Evolutionary conservation across 2,329 filamentous ascomycete species (phyloP).

Genomic region (Dissoconium aciculare): DNA sequence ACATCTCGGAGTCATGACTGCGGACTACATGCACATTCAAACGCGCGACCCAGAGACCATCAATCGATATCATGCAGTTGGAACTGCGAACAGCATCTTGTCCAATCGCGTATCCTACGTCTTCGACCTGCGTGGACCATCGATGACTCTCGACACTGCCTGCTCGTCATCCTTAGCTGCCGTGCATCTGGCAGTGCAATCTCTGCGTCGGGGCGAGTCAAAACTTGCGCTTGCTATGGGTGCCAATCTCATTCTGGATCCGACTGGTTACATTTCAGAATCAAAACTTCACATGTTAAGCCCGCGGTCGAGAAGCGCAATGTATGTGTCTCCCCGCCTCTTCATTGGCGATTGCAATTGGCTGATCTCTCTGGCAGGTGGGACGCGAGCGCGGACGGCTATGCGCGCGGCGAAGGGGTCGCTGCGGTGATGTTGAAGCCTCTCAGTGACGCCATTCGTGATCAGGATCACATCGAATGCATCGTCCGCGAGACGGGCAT

Average conservation of each 20-base stretch:
- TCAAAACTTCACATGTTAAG: constrained; percentile 12
- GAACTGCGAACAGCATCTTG: constrained; percentile 11
- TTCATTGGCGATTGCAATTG: no score
- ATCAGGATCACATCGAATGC: constrained; percentile 32
- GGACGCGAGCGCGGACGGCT: constrained; percentile 31
- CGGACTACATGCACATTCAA: constrained; percentile 11
- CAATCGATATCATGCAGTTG: constrained; percentile 13
- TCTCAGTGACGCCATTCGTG: constrained; percentile 32
- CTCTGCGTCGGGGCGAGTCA: constrained; percentile 15
- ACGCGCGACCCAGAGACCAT: constrained; percentile 11
- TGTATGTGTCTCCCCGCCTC: no score
- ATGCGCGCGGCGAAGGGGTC: constrained; percentile 39
- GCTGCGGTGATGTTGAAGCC: constrained; percentile 38
- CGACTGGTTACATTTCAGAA: constrained; percentile 9
- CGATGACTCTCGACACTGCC: constrained; percentile 28
- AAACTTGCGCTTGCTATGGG: constrained; percentile 8
- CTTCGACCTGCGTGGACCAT: constrained; percentile 14
- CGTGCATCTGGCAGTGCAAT: constrained; percentile 22
- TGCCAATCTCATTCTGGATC: constrained; percentile 8
- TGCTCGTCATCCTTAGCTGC: constrained; percentile 31
- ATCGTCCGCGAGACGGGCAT: constrained; percentile 24
- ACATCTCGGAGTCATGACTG: constrained; percentile 7
- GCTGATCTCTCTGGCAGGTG: no score
- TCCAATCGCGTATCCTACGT: constrained; percentile 16
- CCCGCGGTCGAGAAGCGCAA: constrained; percentile 17